Conservation (phyloP, 805 yeast genomes). For the Alloascoidea africana region DNA sequence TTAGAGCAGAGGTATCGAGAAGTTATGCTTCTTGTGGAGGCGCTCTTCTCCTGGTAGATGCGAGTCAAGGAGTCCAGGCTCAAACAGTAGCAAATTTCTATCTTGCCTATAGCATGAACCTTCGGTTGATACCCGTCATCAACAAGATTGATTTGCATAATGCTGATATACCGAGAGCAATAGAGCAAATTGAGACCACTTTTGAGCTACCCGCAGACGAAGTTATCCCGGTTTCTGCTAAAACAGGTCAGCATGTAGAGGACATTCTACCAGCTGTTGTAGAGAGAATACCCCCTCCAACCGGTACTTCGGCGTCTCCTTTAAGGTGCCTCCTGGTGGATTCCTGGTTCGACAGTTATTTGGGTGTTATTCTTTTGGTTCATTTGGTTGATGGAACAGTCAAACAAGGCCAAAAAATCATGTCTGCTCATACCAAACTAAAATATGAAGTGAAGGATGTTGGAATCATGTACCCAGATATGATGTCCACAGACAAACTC, state of each 20-base stretch:
- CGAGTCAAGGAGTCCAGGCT: constrained; percentile 93
- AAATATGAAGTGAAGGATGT: constrained; percentile 83
- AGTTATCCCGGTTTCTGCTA: constrained; percentile 79
- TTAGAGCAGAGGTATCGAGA: constrained; percentile 83
- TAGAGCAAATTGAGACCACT: constrained; percentile 71
- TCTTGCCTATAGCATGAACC: constrained; percentile 73
- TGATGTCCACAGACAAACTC: constrained; percentile 44
- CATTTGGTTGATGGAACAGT: constrained; percentile 75
- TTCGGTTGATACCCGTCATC: constrained; percentile 74
- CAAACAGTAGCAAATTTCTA: constrained; percentile 97
- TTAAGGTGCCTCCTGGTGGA: constrained; percentile 76
- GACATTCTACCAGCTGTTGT: constrained; percentile 69
- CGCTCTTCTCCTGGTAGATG: constrained; percentile 80
- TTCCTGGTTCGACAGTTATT: constrained; percentile 91
- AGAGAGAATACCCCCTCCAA: constrained; percentile 68
- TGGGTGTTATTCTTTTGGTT: constrained; percentile 80
- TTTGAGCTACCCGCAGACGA: constrained; percentile 68
- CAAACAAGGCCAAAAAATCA: constrained; percentile 56
- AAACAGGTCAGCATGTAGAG: constrained; percentile 74
- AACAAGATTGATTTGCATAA: constrained; percentile 84
- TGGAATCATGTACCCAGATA: constrained; percentile 92
- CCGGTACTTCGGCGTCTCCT: constrained; percentile 36
- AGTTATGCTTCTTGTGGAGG: constrained; percentile 96
- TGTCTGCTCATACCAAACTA: constrained; percentile 62
- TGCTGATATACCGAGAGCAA: constrained; percentile 70